phyloP scores from a whole-genome alignment of 192 early-diverging fungal species.

The Linnemannia elongata region DNA sequence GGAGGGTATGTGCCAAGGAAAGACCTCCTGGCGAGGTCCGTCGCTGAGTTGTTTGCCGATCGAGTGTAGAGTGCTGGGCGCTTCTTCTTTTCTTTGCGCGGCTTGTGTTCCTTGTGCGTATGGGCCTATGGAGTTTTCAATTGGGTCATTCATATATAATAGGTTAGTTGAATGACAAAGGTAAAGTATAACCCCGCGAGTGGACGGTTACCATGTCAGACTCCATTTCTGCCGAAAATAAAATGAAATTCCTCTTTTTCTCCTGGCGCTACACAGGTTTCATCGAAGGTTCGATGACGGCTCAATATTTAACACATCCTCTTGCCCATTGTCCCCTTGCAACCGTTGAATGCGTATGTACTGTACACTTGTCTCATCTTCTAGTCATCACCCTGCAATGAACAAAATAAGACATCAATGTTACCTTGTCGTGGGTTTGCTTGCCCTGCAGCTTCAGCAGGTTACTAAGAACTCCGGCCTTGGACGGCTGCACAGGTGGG shows the following conservation, averaged over 20 bases:
- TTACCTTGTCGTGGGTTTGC: conserved; percentile 25
- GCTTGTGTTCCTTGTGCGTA: conserved; percentile 5
- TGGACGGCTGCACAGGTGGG: conserved; percentile 30
- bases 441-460: conserved; percentile 58
- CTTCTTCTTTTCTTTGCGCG: conserved; percentile 51
- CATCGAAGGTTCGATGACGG: not conserved
- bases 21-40: conserved; percentile 17
- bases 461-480: conserved; percentile 61
- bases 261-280: not conserved
- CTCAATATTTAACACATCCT: not conserved
- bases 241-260: not conserved
- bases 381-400: not conserved
- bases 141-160: not conserved
- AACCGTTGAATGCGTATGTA: too few species aligned
- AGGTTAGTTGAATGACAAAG: not conserved
- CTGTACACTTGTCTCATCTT: not conserved
- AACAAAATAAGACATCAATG: not conserved
- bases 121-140: conserved; percentile 13
- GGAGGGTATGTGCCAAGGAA: conserved; percentile 47
- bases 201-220: not conserved
- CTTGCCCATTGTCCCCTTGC: not conserved
- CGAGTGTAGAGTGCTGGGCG: conserved; percentile 32
- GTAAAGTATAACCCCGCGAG: not conserved
- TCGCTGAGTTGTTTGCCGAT: conserved; percentile 46
- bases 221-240: not conserved